A percentile compares a stretch with the other conserved stretches of the same genome.
These are phyloP conservation scores for Aspergillus cristatus DNA, from an alignment of 495 filamentous ascomycete genomes.

Conservation along the genomic window DNA sequence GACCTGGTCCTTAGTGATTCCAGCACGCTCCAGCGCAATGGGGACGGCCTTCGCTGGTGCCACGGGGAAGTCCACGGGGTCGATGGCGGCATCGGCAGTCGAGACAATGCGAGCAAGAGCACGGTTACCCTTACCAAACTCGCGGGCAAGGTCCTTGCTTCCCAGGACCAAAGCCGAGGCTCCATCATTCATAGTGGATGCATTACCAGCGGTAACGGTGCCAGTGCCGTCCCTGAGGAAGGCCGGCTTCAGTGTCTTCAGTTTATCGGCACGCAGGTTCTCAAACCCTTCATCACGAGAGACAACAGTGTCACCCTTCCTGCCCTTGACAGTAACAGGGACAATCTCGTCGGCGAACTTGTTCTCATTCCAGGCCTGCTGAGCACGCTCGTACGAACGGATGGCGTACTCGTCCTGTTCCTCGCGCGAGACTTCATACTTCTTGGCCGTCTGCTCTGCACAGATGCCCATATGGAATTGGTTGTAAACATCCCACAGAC, in stretches of 20 bases:
- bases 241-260: conserved; percentile 79
- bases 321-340: conserved; percentile 71
- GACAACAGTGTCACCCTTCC: conserved; percentile 74
- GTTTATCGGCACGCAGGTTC: conserved; percentile 72
- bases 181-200: conserved; percentile 88
- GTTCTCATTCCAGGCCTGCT: conserved; percentile 75
- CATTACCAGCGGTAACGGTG: conserved; percentile 90
- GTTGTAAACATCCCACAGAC: conserved; percentile 93
- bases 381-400: conserved; percentile 74
- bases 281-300: conserved; percentile 81
- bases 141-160: conserved; percentile 62
- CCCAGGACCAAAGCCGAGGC: conserved; percentile 83
- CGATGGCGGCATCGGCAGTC: conserved; percentile 82
- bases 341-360: conserved; percentile 80
- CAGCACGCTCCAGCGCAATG: conserved; percentile 78
- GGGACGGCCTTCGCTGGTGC: conserved; percentile 90
- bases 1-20: conserved; percentile 81
- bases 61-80: conserved; percentile 91
- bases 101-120: conserved; percentile 79
- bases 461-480: conserved; percentile 97
- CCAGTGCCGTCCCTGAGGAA: conserved; percentile 77
- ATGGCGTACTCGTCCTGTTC: conserved; percentile 89
- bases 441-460: conserved; percentile 92
- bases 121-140: conserved; percentile 62
- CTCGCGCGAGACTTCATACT: conserved; percentile 67